These are phyloP conservation scores for Quercus engelmannii DNA, from an alignment of 306 rosid genomes.

Conservation along the genomic window DNA sequence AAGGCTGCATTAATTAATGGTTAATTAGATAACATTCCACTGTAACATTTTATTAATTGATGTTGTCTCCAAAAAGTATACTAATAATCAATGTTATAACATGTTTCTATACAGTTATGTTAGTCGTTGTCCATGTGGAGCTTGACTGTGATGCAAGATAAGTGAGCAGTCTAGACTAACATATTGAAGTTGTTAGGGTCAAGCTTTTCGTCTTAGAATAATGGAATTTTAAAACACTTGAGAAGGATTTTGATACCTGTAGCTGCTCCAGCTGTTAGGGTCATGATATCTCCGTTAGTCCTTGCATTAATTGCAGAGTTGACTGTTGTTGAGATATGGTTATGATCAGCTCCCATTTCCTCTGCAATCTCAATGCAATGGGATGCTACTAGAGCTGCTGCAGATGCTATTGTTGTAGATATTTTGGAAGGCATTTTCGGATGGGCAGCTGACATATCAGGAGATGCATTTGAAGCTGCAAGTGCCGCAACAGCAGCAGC, in stretches of 20 bases:
- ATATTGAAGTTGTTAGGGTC: background rate
- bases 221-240: background rate
- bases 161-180: background rate
- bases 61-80: background rate
- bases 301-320: slow-evolving; percentile 83
- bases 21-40: slow-evolving; percentile 3
- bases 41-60: slow-evolving; percentile 6
- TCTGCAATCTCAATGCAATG: slow-evolving; percentile 97
- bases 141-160: background rate
- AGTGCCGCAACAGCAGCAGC: slow-evolving; percentile 88
- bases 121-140: background rate
- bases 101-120: background rate
- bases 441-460: slow-evolving; percentile 38
- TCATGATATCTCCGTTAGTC: slow-evolving; percentile 87
- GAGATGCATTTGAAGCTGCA: slow-evolving; percentile 61
- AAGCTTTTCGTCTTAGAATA: background rate
- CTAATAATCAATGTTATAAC: background rate
- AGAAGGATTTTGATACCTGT: slow-evolving; percentile 51
- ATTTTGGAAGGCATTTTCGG: slow-evolving; percentile 43
- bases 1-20: slow-evolving; percentile 45
- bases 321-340: slow-evolving; percentile 61
- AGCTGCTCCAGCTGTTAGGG: slow-evolving; percentile 95
- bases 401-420: slow-evolving; percentile 76
- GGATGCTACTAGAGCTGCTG: slow-evolving; percentile 92
- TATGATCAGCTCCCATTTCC: slow-evolving; percentile 91